phyloP scores from a whole-genome alignment of 768 basidiomycete species.

The Filobasidium wieringae region DNA sequence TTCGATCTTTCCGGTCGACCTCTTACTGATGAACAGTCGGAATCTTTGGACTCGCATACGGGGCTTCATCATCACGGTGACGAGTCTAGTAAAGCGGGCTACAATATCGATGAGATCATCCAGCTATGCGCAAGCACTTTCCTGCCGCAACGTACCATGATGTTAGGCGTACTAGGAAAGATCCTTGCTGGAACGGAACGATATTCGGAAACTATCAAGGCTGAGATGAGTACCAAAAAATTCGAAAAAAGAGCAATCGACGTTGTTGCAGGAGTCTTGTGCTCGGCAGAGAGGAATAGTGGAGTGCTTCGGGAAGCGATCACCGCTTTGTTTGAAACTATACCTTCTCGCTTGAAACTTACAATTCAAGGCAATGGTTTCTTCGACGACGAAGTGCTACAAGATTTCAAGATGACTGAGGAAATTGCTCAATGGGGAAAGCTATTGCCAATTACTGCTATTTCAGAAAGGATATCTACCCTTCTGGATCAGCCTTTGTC shows the following conservation, averaged over 20 bases:
- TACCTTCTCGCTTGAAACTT: neutral
- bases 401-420: neutral
- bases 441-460: conserved; percentile 16
- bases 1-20: conserved; percentile 61
- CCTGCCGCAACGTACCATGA: conserved; percentile 66
- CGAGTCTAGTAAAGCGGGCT: conserved; percentile 60
- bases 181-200: neutral
- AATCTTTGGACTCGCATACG: conserved; percentile 62
- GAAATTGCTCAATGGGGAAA: neutral
- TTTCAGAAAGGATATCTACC: conserved; percentile 22
- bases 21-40: conserved; percentile 49
- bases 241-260: conserved; percentile 18
- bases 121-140: conserved; percentile 68
- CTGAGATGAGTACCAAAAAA: conserved; percentile 4
- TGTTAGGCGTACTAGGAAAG: conserved; percentile 56
- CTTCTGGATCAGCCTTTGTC: conserved; percentile 7
- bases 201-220: neutral
- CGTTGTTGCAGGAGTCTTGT: conserved; percentile 18
- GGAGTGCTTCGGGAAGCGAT: conserved; percentile 27
- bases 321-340: conserved; percentile 22
- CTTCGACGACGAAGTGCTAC: neutral
- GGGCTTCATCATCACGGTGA: conserved; percentile 87
- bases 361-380: neutral
- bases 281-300: conserved; percentile 11
- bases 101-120: conserved; percentile 76